These are phyloP conservation scores for Mallotus repandus DNA, from an alignment of 441 rosid genomes.

Conservation along the genomic window DNA sequence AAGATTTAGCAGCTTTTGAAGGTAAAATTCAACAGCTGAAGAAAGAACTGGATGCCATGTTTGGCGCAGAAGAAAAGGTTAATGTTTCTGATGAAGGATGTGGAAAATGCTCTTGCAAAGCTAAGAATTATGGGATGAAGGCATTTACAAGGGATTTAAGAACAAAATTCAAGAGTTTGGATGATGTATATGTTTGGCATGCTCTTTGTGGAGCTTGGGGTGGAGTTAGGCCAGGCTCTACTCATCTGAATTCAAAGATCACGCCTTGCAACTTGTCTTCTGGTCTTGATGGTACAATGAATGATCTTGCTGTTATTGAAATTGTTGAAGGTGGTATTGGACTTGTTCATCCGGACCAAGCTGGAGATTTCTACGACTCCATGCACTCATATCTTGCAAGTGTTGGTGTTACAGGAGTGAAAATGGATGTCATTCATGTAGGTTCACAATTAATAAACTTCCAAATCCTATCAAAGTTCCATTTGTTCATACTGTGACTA, in stretches of 20 bases:
- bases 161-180: slow-evolving; percentile 54
- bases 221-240: slow-evolving; percentile 66
- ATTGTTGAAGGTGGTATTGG: slow-evolving; percentile 73
- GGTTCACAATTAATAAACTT: slow-evolving; percentile 16
- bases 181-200: slow-evolving; percentile 87
- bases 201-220: slow-evolving; percentile 93
- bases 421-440: slow-evolving; percentile 83
- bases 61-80: slow-evolving; percentile 25
- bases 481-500: too few species aligned
- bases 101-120: slow-evolving; percentile 29
- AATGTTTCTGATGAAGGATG: slow-evolving; percentile 13
- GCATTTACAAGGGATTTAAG: slow-evolving; percentile 69
- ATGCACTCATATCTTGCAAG: slow-evolving; percentile 72
- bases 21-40: slow-evolving; percentile 40
- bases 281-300: slow-evolving; percentile 63
- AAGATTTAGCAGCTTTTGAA: slow-evolving; percentile 36
- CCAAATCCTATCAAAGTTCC: too few species aligned
- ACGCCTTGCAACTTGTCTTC: slow-evolving; percentile 45
- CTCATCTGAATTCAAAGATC: slow-evolving; percentile 49
- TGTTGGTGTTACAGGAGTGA: slow-evolving; percentile 67
- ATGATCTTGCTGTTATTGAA: slow-evolving; percentile 71
- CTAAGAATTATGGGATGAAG: slow-evolving; percentile 42
- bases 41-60: slow-evolving; percentile 47
- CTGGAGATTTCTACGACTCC: slow-evolving; percentile 55
- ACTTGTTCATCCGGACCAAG: slow-evolving; percentile 67